Base-by-base conservation (phyloP, 2,329 filamentous ascomycete species). In the Ophiostoma ips region DNA sequence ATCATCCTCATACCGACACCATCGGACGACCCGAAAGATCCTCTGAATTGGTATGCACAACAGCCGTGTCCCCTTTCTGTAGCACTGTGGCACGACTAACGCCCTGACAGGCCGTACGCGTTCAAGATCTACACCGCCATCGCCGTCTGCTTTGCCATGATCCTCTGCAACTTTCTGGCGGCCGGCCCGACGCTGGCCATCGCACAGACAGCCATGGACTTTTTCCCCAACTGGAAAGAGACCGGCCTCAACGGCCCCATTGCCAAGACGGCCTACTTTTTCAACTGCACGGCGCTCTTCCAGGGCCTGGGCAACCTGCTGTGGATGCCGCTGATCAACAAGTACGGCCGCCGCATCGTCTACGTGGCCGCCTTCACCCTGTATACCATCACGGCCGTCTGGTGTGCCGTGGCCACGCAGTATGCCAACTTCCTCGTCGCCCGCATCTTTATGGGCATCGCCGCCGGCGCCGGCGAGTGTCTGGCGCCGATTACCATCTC, bases 141-240 rank as follows among this genome's bases (percentile, higher is more conserved):
- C 45, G 61, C 75, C 13, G 66, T 76, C 33, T 76, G 71, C 57
- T 53, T 71, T 3, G 72, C 73, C 48, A 76, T 77, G 64, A 65
- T 75, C 53, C 67, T 77, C 60, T 73, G 68, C 61, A 77, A 77
- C 59, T 77, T 77, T 55, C 61, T 77, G 5, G 72, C 73, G 0
- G 75, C 72, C n/a, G 75, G 70, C 0, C 73, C 74, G 3, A 68
- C 69, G 3, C 69, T 77, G 30, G 72, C 71, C 49, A 70, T 77
- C 37, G 60, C 71, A 11, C 56, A 65, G 3, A 72, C 69, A 5
- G 68, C 72, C 3, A 55, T 66, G 8, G 64, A 68, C 52, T 73
- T 75, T 61, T 73, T 70, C 52, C 70, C 68, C 3, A 56, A 61
- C 3, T 56, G 63, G 13, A 59, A 61, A 37, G 53, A 52, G 8